Base-by-base conservation (phyloP, 2,329 filamentous ascomycete genomes). In the Tolypocladium capitatum region DNA sequence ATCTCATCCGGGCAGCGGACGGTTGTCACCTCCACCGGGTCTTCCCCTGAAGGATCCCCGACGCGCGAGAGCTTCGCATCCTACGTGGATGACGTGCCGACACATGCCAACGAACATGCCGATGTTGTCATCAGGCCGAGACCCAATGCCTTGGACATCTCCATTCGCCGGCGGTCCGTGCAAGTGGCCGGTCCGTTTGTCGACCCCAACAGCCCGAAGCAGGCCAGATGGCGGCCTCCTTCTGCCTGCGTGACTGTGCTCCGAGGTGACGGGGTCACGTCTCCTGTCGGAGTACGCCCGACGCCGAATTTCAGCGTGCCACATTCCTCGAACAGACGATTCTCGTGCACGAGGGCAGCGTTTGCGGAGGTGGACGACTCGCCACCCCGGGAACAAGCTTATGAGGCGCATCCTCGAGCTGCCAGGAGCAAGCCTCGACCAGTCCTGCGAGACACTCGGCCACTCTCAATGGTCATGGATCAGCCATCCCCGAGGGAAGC, bases 1-100 rank as follows among this genome's bases (percentile, higher is more conserved):
- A 68, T 80, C 35, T 83, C 80, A 2, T 80, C 76, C 5, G 75
- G 75, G 7, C 77, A 81, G 57, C 69, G 75, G 49, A 83, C 80
- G 3, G 64, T 78, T 27, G 57, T 80, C 8, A 81, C 78, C 2
- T 81, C 79, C 0, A 70, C 73, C 18, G 71, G 68, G 30, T 80
- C 78, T 1, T 81, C 79, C 0, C 75, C 76, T 2, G 68, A 75
- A 16, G 70, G 67, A 48, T 82, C 79, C 1, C 79, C 80, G 0
- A 70, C 69, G 1, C 66, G 70, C 13, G 73, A 75, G 33, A 76
- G 67, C 47, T 79, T 78, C n/a, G 24, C 58, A 58, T 14, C 50
- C 47, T 30, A 51, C 32, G 44, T 51, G 36, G 54, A 59, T 27
- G 56, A 59, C 18, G 48, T 52, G 46, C 10, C 51, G 38, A 36